Conservation (phyloP, 352 stramenopile genomes). For the Pythium inflatum region DNA sequence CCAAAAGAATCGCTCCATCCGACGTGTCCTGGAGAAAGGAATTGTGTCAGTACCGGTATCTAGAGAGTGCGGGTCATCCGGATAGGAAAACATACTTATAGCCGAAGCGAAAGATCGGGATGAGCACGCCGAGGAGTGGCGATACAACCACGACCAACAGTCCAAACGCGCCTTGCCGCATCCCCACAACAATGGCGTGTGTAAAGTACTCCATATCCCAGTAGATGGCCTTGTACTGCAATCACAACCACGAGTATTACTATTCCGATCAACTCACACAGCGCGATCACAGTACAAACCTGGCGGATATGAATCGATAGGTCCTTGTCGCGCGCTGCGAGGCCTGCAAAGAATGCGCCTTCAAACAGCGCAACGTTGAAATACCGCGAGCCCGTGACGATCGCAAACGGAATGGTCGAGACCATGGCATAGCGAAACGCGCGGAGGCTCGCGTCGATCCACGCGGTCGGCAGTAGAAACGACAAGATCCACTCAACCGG, state of each 20-base stretch:
- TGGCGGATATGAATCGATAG: conserved; percentile 43
- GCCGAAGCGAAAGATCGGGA: conserved; percentile 61
- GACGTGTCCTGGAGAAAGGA: no score
- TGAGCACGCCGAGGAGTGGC: conserved; percentile 51
- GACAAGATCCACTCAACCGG: conserved; percentile 64
- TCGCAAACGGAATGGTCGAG: conserved; percentile 59
- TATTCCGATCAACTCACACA: no score
- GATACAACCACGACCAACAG: conserved; percentile 55
- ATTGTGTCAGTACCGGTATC: no score
- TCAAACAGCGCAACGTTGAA: conserved; percentile 70
- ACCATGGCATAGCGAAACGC: conserved; percentile 55
- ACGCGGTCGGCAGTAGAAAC: conserved; percentile 60
- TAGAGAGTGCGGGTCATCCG: background rate
- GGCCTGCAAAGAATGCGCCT: conserved; percentile 70
- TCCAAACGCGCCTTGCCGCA: conserved; percentile 57
- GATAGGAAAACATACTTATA: conserved; percentile 45
- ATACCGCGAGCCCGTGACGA: conserved; percentile 60
- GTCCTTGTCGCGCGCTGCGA: conserved; percentile 44
- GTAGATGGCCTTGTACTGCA: conserved; percentile 60
- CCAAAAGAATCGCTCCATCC: conserved; percentile 70
- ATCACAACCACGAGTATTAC: background rate
- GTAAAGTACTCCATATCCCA: conserved; percentile 77
- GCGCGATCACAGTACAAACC: no score
- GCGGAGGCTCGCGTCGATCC: conserved; percentile 56
- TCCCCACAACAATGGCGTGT: conserved; percentile 50